These are phyloP conservation scores for Termitomyces sp. DNA, from an alignment of 768 basidiomycete species.

Conservation along the genomic window DNA sequence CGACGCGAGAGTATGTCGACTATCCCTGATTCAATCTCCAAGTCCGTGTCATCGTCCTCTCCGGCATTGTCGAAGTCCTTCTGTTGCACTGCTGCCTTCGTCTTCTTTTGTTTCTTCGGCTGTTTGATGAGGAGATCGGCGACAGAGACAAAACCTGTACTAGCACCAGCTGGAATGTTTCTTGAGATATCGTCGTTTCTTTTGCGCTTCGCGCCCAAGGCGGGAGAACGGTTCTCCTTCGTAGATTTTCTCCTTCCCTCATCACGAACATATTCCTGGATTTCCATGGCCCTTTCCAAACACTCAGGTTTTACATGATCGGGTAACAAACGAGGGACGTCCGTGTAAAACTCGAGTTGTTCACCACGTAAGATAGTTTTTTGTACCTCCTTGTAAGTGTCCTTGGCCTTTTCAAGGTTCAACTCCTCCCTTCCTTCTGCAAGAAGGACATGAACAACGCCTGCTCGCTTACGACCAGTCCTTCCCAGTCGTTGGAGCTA, in stretches of 20 bases:
- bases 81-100: conserved; percentile 14
- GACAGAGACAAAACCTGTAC: conserved; percentile 66
- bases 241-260: conserved; percentile 32
- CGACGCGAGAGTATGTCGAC: conserved; percentile 42
- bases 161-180: conserved; percentile 74
- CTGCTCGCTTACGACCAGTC: conserved; percentile 89
- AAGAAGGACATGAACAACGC: conserved; percentile 86
- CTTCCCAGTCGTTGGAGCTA: conserved; percentile 95
- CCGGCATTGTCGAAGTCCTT: conserved; percentile 49
- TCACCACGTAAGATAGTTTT: conserved; percentile 81
- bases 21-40: conserved; percentile 55
- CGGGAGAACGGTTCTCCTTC: conserved; percentile 23
- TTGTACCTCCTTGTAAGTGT: conserved; percentile 84
- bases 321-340: conserved; percentile 84
- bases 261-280: conserved; percentile 64
- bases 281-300: conserved; percentile 79
- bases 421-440: conserved; percentile 87
- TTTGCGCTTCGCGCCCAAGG: conserved; percentile 55
- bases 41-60: conserved; percentile 64
- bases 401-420: conserved; percentile 86
- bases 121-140: conserved; percentile 56
- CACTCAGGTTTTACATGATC: conserved; percentile 70
- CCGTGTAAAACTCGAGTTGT: conserved; percentile 87
- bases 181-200: conserved; percentile 60
- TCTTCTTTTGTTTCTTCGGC: conserved; percentile 38